These are phyloP conservation scores for Pneumocystis wakefieldiae DNA, from an alignment of 1,139 yeast genomes.

Conservation along the genomic window DNA sequence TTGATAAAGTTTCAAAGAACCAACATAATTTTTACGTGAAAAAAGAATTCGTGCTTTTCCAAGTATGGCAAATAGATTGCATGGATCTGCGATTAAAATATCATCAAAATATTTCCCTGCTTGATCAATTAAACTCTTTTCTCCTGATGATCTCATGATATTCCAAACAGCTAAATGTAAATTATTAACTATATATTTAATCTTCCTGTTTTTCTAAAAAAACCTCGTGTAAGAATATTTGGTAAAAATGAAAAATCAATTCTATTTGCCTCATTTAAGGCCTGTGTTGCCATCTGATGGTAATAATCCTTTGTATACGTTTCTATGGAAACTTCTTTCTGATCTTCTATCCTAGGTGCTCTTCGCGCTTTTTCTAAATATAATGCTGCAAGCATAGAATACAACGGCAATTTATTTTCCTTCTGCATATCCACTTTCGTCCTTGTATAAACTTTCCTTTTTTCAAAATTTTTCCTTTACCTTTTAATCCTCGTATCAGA, in stretches of 20 bases:
- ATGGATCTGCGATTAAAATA: conserved; percentile 25
- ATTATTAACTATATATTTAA: conserved; percentile 6
- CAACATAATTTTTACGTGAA: conserved; percentile 53
- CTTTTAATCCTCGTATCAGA: conserved; percentile 43
- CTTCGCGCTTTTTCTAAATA: conserved; percentile 37
- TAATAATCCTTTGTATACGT: conserved; percentile 22
- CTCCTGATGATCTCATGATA: conserved; percentile 3
- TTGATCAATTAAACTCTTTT: conserved; percentile 12
- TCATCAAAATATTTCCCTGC: conserved; percentile 23
- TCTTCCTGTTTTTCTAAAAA: conserved; percentile 25
- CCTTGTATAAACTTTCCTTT: conserved; percentile 7
- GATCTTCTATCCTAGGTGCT: conserved; percentile 19
- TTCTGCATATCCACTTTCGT: conserved; percentile 17
- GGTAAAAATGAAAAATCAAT: conserved; percentile 33
- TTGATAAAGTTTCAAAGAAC: conserved; percentile 71
- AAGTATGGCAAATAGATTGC: conserved; percentile 60
- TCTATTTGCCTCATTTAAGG: conserved; percentile 24
- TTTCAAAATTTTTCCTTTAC: conserved; percentile 23
- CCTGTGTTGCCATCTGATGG: conserved; percentile 23
- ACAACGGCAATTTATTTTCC: conserved; percentile 40
- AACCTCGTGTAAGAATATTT: conserved; percentile 44
- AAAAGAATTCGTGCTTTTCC: conserved; percentile 76
- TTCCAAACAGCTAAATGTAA: neutral
- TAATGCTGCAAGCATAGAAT: conserved; percentile 61
- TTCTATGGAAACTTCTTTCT: conserved; percentile 18